phyloP scores from a whole-genome alignment of 441 rosid species.

The Populus hybrid region DNA sequence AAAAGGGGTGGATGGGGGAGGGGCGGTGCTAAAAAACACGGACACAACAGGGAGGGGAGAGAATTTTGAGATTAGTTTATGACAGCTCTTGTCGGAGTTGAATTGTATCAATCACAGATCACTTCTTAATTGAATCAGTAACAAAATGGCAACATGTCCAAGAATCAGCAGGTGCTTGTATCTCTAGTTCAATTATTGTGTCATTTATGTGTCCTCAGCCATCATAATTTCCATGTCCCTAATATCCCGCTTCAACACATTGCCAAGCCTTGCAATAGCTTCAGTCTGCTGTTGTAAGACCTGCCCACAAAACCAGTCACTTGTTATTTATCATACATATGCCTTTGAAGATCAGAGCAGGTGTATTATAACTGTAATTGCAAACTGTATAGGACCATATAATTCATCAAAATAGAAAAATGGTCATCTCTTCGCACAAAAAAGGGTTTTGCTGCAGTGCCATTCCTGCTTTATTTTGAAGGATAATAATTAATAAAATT shows the following conservation, averaged over 20 bases:
- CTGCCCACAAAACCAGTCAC: conserved; percentile 30
- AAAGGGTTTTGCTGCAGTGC: not conserved
- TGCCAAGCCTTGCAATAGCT: conserved; percentile 84
- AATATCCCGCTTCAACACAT: conserved; percentile 76
- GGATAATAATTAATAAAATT: not conserved
- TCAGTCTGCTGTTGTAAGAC: conserved; percentile 91
- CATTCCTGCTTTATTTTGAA: not conserved
- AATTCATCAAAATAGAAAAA: not conserved
- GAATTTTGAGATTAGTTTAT: not conserved
- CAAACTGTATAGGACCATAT: not conserved
- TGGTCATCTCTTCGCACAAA: not conserved
- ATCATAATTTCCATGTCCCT: conserved; percentile 85
- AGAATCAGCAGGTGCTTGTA: not conserved
- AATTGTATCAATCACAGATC: not conserved
- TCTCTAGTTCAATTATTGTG: conserved; percentile 35
- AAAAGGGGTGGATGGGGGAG: not conserved
- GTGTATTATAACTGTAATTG: not conserved
- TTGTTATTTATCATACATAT: not conserved
- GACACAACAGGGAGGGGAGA: not conserved
- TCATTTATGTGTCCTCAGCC: conserved; percentile 70
- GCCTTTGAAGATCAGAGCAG: not conserved
- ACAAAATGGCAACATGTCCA: not conserved
- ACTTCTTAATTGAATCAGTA: conserved; percentile 4
- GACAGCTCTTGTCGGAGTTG: not conserved
- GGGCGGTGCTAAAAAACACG: not conserved